Base-by-base conservation (phyloP, 2,329 filamentous ascomycete species). In the Ascochyta koolunga region DNA sequence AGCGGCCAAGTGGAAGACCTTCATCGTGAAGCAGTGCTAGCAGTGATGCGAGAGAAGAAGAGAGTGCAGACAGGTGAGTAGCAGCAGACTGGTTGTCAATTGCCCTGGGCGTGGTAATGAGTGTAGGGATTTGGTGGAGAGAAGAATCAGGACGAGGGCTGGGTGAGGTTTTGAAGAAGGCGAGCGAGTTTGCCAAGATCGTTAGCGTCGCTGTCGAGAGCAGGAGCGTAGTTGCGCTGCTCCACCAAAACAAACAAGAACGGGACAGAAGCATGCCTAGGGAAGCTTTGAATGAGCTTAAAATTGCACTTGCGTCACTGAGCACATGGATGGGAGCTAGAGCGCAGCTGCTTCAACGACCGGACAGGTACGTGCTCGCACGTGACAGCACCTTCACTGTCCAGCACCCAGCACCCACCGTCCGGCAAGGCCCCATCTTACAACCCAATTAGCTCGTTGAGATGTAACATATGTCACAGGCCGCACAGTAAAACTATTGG, bases 11-110 rank as follows among this genome's bases (percentile, higher is more conserved):
- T 67, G 59, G 50, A 60, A 29, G 21, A 60, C 32, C 67, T 69
- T 71, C 70, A 73, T 73, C 51, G 41, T 49, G 58, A 59, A 27
- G 44, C 49, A 56, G 51, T 54, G 55, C 46, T 56, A 44, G 47
- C 36, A 43, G 54, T 52, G 57, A 52, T 58, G 49, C 32, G 45
- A 54, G 52, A 59, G 45, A 39, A 49, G 55, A 46, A 64, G 61
- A 44, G 60, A 67, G 65, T 60, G 68, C 56, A 44, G 35, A 27
- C 37, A 49, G 47, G 50, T 44, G 58, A 51, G 39, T 44, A 58
- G 60, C 60, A 64, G 61, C 38, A 16, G 58, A 61, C 58, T 57
- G 50, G 29, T 56, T 32, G 47, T 55, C 37, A 42, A 46, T 57
- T 58, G 58, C 56, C 54, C 25, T 44, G 39, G 42, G 58, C 38